Percentiles rank a stretch among this genome's conserved stretches.
These are phyloP conservation scores for Phytophthora boehmeriae DNA, from an alignment of 352 stramenopile genomes.

Conservation along the genomic window DNA sequence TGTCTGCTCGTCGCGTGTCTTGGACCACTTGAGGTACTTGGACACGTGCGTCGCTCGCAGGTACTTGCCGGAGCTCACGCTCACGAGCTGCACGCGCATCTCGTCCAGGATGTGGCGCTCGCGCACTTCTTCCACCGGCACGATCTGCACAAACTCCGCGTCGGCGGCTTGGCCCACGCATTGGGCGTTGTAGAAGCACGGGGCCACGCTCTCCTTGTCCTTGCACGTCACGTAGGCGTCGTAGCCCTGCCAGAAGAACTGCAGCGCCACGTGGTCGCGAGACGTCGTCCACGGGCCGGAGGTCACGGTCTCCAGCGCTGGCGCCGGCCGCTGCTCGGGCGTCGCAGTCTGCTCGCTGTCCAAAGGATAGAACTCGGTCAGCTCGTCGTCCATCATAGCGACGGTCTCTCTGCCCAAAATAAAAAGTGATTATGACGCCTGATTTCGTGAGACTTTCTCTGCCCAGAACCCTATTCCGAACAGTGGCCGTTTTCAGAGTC, in stretches of 20 bases:
- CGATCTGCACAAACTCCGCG: conserved; percentile 60
- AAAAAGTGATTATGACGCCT: neutral
- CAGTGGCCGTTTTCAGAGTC: no score
- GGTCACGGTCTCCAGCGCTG: conserved; percentile 26
- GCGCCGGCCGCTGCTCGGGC: neutral
- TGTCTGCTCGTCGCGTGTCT: conserved; percentile 57
- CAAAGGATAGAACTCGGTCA: conserved; percentile 38
- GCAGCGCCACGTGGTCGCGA: conserved; percentile 56
- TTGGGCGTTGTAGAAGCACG: conserved; percentile 64
- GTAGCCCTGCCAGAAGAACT: conserved; percentile 76
- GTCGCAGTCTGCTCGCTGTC: conserved; percentile 18
- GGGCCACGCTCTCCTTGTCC: conserved; percentile 53
- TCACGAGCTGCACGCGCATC: conserved; percentile 68
- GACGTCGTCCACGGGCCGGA: conserved; percentile 40
- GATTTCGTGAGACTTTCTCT: no score
- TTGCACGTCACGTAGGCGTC: conserved; percentile 61
- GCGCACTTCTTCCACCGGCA: conserved; percentile 55
- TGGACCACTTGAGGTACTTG: conserved; percentile 74
- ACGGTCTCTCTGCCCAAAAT: neutral
- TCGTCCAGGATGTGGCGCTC: conserved; percentile 65
- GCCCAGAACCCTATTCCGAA: no score
- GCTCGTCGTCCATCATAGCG: conserved; percentile 23
- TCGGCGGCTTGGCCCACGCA: conserved; percentile 39
- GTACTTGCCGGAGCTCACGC: conserved; percentile 53
- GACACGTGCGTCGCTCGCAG: conserved; percentile 63